A percentile compares a stretch with the other conserved stretches of the same genome.
phyloP scores from a whole-genome alignment of 768 basidiomycete genomes.

The Panaeolus cyanescens region DNA sequence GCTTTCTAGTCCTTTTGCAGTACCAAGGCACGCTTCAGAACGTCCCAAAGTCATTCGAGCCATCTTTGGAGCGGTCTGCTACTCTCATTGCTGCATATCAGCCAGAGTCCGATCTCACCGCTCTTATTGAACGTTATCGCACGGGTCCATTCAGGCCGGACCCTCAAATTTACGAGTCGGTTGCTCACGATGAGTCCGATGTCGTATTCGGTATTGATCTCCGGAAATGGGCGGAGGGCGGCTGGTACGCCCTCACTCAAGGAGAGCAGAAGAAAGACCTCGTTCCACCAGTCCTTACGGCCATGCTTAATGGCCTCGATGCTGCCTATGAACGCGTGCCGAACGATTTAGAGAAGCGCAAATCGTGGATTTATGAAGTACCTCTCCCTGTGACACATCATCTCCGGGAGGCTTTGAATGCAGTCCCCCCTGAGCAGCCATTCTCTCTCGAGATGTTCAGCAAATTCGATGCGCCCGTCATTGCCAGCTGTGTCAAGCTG shows the following conservation, averaged over 20 bases:
- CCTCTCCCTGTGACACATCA: constrained; percentile 83
- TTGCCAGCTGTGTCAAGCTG: constrained; percentile 84
- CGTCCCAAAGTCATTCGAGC: constrained; percentile 66
- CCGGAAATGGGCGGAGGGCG: constrained; percentile 87
- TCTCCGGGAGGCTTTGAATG: constrained; percentile 83
- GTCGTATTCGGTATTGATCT: constrained; percentile 92
- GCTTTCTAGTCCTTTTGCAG: constrained; percentile 68
- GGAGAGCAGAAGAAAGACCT: constrained; percentile 61
- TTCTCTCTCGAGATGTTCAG: constrained; percentile 53
- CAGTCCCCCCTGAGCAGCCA: constrained; percentile 56
- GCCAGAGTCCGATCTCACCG: constrained; percentile 84
- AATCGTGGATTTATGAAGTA: constrained; percentile 94
- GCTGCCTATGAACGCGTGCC: constrained; percentile 63
- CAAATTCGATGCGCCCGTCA: constrained; percentile 83
- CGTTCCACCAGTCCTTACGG: constrained; percentile 74
- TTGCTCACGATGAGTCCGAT: constrained; percentile 81
- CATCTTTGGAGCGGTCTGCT: constrained; percentile 66
- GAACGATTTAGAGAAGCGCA: constrained; percentile 78
- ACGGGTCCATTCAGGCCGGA: constrained; percentile 91
- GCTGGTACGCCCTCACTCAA: constrained; percentile 60
- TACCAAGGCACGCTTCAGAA: constrained; percentile 82
- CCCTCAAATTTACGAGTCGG: constrained; percentile 84
- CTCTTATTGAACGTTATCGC: constrained; percentile 89
- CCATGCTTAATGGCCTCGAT: constrained; percentile 63
- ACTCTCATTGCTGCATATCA: constrained; percentile 83